Conservation (phyloP, 75 land plant species). For the Picea glauca region DNA sequence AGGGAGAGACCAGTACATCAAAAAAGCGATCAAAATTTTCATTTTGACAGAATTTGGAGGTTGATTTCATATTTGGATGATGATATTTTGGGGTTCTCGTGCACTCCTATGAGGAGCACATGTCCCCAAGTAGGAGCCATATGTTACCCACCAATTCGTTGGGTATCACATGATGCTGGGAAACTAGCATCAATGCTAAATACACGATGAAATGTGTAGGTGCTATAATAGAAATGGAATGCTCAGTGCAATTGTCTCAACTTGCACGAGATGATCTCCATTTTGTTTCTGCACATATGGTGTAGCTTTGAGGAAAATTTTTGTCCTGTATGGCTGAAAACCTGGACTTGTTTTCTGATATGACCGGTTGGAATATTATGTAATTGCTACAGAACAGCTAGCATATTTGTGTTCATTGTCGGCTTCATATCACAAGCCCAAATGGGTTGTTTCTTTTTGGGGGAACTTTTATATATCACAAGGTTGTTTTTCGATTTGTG, state of each 20-base stretch:
- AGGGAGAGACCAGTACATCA: no score
- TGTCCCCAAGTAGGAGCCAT: no score
- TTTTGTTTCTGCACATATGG: slow-evolving; percentile 18
- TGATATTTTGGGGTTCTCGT: no score
- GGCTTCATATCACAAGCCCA: slow-evolving; percentile 47
- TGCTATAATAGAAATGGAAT: slow-evolving; percentile 47
- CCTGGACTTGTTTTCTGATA: slow-evolving; percentile 62
- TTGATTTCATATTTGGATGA: no score
- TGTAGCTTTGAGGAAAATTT: slow-evolving; percentile 41
- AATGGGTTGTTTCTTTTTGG: slow-evolving; percentile 59
- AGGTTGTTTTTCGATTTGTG: slow-evolving; percentile 61
- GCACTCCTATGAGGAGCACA: no score
- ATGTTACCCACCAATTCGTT: no score
- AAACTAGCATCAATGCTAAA: slow-evolving; percentile 77
- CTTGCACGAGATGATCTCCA: slow-evolving; percentile 60
- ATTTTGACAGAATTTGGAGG: no score
- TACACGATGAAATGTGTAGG: slow-evolving; percentile 71
- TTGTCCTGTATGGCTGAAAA: slow-evolving; percentile 63
- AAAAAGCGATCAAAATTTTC: no score
- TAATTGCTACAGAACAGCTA: slow-evolving; percentile 52
- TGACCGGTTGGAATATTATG: slow-evolving; percentile 70
- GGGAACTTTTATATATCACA: slow-evolving; percentile 51
- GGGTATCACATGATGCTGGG: slow-evolving; percentile 53
- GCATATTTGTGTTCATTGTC: slow-evolving; percentile 57
- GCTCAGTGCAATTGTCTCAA: slow-evolving; percentile 34